phyloP scores from a whole-genome alignment of 2,329 filamentous ascomycete genomes.

The Apiospora marii region DNA sequence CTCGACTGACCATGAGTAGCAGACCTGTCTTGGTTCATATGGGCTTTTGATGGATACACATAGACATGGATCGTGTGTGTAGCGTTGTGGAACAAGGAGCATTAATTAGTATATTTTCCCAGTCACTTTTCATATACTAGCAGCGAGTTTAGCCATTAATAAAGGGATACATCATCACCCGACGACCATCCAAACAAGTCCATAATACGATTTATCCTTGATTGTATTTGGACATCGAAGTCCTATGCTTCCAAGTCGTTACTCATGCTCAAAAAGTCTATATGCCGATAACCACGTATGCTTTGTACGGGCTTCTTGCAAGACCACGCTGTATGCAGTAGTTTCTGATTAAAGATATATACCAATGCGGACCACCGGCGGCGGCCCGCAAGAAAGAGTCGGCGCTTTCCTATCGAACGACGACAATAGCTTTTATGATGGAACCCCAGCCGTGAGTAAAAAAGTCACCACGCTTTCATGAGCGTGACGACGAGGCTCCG shows the following conservation, averaged over 20 bases:
- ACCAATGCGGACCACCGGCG: not conserved
- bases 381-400: not conserved
- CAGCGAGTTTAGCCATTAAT: no score
- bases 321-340: conserved; percentile 6
- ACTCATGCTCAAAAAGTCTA: conserved; percentile 19
- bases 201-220: not conserved
- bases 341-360: not conserved
- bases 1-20: conserved; percentile 47
- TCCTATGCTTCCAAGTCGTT: conserved; percentile 8
- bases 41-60: not conserved
- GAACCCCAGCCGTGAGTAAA: not conserved
- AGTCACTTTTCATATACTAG: not conserved
- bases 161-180: no score
- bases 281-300: not conserved
- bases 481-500: not conserved
- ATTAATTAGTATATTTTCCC: not conserved
- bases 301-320: not conserved
- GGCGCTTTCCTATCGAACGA: not conserved
- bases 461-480: not conserved
- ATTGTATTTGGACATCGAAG: not conserved
- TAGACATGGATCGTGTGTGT: not conserved
- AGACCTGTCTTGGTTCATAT: not conserved
- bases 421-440: not conserved
- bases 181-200: not conserved
- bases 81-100: not conserved